Percentiles rank a stretch among this genome's conserved stretches.
Evolutionary conservation across 2,329 filamentous ascomycete species (phyloP).

Genomic region (Phoma herbarum): DNA sequence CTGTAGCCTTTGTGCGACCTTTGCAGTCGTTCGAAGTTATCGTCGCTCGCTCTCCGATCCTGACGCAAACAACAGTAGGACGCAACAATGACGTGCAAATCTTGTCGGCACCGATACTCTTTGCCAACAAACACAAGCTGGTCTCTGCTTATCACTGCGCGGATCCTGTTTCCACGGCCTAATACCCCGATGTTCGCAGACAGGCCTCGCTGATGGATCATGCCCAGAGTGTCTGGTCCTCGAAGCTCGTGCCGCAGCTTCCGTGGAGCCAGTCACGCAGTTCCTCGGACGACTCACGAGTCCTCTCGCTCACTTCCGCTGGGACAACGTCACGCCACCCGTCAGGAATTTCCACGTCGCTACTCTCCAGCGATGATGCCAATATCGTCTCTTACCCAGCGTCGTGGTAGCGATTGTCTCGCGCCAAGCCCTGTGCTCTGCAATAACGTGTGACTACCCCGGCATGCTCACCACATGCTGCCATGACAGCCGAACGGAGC

Average conservation of each 20-base stretch:
- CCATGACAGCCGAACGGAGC: slow-evolving; percentile 10
- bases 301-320: not conserved
- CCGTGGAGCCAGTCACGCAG: not conserved
- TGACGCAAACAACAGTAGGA: not conserved
- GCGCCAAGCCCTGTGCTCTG: slow-evolving; percentile 3
- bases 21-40: not conserved
- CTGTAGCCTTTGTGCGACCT: not conserved
- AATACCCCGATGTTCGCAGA: not conserved
- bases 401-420: slow-evolving; percentile 8
- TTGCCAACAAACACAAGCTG: not conserved
- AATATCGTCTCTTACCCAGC: not conserved
- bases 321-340: slow-evolving; percentile 4
- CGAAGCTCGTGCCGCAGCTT: not conserved
- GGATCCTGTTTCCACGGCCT: not conserved
- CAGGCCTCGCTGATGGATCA: not conserved
- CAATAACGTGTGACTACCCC: slow-evolving; percentile 3
- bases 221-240: not conserved
- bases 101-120: not conserved
- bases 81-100: slow-evolving; percentile 4
- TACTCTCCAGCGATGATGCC: not conserved
- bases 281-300: not conserved
- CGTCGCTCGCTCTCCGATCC: not conserved
- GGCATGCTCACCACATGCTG: slow-evolving; percentile 3
- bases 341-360: not conserved
- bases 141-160: not conserved